These are phyloP conservation scores for Marasmius oreades DNA, from an alignment of 1,284 basidiomycete species.

Conservation along the genomic window DNA sequence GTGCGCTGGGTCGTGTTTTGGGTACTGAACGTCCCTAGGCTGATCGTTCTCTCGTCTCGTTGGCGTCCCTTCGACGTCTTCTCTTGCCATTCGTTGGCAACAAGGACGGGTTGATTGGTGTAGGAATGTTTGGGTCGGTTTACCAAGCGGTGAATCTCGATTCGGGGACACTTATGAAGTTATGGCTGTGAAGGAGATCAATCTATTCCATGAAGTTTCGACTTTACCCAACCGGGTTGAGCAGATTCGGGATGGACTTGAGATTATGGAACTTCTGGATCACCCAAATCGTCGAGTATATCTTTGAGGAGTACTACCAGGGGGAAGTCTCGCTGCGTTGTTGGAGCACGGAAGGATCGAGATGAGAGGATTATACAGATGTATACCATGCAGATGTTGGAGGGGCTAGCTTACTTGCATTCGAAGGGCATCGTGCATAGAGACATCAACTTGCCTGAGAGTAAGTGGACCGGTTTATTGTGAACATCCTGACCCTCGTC, in stretches of 20 bases:
- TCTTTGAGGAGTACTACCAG: constrained; percentile 99
- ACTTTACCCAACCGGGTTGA: constrained; percentile 82
- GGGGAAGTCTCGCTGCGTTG: constrained; percentile 88
- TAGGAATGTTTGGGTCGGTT: constrained; percentile 95
- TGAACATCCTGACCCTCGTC: not conserved
- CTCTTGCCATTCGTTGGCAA: constrained; percentile 97
- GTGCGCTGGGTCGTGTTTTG: constrained; percentile 83
- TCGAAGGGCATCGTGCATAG: constrained; percentile 96
- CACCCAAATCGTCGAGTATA: constrained; percentile 99
- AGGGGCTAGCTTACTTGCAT: constrained; percentile 93
- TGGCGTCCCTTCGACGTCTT: constrained; percentile 90
- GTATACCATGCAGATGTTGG: constrained; percentile 96
- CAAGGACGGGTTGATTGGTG: constrained; percentile 97
- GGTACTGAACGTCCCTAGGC: constrained; percentile 84
- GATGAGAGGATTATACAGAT: constrained; percentile 96
- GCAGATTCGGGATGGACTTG: constrained; percentile 96
- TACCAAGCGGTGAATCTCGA: constrained; percentile 98
- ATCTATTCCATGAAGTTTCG: constrained; percentile 85
- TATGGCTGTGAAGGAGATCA: constrained; percentile 99
- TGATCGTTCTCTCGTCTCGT: constrained; percentile 86
- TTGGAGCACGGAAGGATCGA: constrained; percentile 95
- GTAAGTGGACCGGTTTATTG: constrained; percentile 52
- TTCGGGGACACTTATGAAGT: constrained; percentile 90
- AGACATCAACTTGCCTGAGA: constrained; percentile 99
- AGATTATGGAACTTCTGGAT: constrained; percentile 97